A percentile compares a stretch with the other conserved stretches of the same genome.
These are phyloP conservation scores for Chlorella sp. DNA, from an alignment of 139 green algal genomes.

Conservation along the genomic window DNA sequence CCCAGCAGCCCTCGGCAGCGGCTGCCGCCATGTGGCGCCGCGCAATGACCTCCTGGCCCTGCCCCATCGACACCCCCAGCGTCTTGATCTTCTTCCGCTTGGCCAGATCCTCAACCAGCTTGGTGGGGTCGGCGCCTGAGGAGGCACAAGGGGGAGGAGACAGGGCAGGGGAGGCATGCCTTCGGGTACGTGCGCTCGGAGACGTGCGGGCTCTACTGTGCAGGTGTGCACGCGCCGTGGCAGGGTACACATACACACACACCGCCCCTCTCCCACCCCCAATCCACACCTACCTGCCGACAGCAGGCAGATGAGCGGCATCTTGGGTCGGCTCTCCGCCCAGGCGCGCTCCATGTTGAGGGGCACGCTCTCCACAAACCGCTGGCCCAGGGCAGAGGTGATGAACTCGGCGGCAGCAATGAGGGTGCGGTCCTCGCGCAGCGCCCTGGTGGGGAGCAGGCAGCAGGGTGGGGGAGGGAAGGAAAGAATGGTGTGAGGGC, in stretches of 20 bases:
- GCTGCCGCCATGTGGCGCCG: conserved; percentile 89
- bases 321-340: conserved; percentile 69
- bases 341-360: conserved; percentile 89
- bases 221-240: not conserved
- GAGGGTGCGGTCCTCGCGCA: conserved; percentile 92
- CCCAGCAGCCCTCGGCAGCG: conserved; percentile 89
- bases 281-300: conserved; percentile 57
- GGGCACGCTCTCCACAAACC: conserved; percentile 88
- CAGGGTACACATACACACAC: too few species aligned
- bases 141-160: too few species aligned
- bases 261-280: not conserved
- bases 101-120: conserved; percentile 93
- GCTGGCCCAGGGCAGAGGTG: conserved; percentile 81
- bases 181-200: too few species aligned
- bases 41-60: conserved; percentile 93
- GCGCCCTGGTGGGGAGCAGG: conserved; percentile 49
- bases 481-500: not conserved
- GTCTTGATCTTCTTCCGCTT: conserved; percentile 91
- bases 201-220: not conserved
- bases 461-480: not conserved
- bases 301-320: conserved; percentile 95
- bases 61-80: conserved; percentile 92
- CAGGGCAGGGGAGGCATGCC: not conserved
- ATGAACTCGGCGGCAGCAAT: conserved; percentile 89
- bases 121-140: conserved; percentile 88